Percentiles rank a stretch among this genome's conserved stretches.
Conservation (phyloP, 805 yeast species). For the Metschnikowia cubensis region DNA sequence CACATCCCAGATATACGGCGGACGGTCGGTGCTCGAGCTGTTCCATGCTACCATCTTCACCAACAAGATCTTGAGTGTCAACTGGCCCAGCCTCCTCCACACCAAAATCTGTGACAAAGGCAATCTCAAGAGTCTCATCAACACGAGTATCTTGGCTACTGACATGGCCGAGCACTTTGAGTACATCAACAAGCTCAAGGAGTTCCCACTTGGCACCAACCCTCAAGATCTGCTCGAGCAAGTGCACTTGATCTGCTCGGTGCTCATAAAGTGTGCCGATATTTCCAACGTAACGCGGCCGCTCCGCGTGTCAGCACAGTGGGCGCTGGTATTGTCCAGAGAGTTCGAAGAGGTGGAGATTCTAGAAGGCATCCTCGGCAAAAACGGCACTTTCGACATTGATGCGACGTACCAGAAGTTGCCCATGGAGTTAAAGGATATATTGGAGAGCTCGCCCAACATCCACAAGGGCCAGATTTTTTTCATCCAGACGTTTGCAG, state of each 20-base stretch:
- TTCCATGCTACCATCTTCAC: slow-evolving; percentile 70
- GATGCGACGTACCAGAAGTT: slow-evolving; percentile 29
- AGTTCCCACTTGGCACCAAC: slow-evolving; percentile 19
- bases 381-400: slow-evolving; percentile 5
- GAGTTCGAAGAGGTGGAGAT: slow-evolving; percentile 69
- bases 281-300: slow-evolving; percentile 90
- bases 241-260: slow-evolving; percentile 50
- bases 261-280: slow-evolving; percentile 91
- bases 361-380: slow-evolving; percentile 37
- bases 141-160: slow-evolving; percentile 49
- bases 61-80: slow-evolving; percentile 31
- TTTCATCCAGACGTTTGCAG: slow-evolving; percentile 80
- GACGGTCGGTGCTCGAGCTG: slow-evolving; percentile 72
- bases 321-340: slow-evolving; percentile 78
- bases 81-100: slow-evolving; percentile 34
- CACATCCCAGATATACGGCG: slow-evolving; percentile 56
- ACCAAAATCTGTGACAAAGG: slow-evolving; percentile 22
- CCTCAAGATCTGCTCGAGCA: slow-evolving; percentile 21
- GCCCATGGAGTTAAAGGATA: slow-evolving; percentile 38
- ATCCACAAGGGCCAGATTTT: slow-evolving; percentile 74
- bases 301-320: slow-evolving; percentile 66
- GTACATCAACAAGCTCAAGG: slow-evolving; percentile 54
- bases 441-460: slow-evolving; percentile 44
- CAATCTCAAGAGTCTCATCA: slow-evolving; percentile 27
- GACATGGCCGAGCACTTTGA: slow-evolving; percentile 89